Evolutionary conservation across 1,139 yeast species (phyloP).

Genomic region (Candida glucosophila): DNA sequence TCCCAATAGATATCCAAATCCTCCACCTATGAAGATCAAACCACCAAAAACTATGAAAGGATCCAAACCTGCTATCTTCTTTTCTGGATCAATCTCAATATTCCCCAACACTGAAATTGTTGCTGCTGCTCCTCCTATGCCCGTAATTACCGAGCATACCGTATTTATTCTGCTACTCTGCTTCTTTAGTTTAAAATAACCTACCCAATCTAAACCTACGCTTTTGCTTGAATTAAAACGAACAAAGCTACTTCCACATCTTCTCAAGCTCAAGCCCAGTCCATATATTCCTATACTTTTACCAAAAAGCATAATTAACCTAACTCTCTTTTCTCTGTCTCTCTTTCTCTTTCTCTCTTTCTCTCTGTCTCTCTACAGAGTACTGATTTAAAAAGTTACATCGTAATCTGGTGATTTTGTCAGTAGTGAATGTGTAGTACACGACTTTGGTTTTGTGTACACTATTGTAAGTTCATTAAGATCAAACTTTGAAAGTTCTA

Average conservation of each 20-base stretch:
- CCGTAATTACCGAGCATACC: conserved; percentile 59
- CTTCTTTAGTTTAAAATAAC: conserved; percentile 69
- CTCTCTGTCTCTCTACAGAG: no score
- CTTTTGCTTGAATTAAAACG: conserved; percentile 15
- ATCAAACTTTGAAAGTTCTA: no score
- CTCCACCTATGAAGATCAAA: conserved; percentile 60
- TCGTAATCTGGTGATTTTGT: neutral
- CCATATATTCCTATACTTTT: conserved; percentile 11
- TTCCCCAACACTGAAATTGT: conserved; percentile 77
- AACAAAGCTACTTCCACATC: conserved; percentile 4
- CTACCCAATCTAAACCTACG: conserved; percentile 53
- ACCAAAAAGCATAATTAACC: no score
- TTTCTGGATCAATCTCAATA: conserved; percentile 76
- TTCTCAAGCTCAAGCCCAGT: conserved; percentile 2
- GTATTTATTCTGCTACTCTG: conserved; percentile 65
- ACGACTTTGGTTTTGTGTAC: no score
- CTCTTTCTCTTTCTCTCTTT: no score
- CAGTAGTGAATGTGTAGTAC: neutral
- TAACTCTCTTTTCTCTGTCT: no score
- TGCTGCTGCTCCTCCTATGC: conserved; percentile 55
- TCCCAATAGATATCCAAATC: conserved; percentile 74
- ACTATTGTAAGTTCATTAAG: no score
- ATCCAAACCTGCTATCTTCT: conserved; percentile 77
- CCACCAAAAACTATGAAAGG: conserved; percentile 72
- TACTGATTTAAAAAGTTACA: no score